These are phyloP conservation scores for Talinum fruticosum DNA, from an alignment of 148 eudicot species.

Conservation along the genomic window DNA sequence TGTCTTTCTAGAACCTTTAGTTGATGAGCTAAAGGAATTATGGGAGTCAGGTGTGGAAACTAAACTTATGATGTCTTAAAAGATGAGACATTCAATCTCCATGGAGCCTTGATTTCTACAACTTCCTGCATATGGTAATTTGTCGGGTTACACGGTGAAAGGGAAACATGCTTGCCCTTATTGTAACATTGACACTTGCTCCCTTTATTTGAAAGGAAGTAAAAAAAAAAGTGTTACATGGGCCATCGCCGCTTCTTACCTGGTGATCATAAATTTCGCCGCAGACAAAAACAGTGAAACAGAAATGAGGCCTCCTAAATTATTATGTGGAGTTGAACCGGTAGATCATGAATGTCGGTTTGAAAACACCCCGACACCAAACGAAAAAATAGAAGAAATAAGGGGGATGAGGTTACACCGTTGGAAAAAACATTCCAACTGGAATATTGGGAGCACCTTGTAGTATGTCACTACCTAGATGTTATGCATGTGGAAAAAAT, in stretches of 20 bases:
- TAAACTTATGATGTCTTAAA: conserved; percentile 22
- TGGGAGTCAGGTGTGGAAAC: not conserved
- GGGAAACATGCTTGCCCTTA: not conserved
- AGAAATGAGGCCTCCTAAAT: not conserved
- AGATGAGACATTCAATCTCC: not conserved
- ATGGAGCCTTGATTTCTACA: conserved; percentile 8
- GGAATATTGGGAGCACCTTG: conserved; percentile 1
- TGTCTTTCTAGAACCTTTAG: conserved; percentile 16
- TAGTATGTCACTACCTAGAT: no score
- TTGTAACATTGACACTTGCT: not conserved
- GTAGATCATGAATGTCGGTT: not conserved
- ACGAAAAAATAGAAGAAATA: no score
- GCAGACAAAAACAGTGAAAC: not conserved
- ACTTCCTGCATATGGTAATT: conserved; percentile 17
- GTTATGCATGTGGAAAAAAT: no score
- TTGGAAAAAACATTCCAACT: no score
- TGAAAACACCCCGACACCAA: not conserved
- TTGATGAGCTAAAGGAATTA: conserved; percentile 22
- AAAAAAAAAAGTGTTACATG: conserved; percentile 11
- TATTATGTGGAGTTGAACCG: no score
- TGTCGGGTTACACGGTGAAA: conserved; percentile 5
- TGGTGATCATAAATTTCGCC: not conserved
- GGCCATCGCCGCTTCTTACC: not conserved
- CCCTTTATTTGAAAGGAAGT: not conserved
- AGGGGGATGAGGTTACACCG: not conserved